Conservation (phyloP, 108 stramenopile species). For the Pseudonitzschia multiseries region DNA sequence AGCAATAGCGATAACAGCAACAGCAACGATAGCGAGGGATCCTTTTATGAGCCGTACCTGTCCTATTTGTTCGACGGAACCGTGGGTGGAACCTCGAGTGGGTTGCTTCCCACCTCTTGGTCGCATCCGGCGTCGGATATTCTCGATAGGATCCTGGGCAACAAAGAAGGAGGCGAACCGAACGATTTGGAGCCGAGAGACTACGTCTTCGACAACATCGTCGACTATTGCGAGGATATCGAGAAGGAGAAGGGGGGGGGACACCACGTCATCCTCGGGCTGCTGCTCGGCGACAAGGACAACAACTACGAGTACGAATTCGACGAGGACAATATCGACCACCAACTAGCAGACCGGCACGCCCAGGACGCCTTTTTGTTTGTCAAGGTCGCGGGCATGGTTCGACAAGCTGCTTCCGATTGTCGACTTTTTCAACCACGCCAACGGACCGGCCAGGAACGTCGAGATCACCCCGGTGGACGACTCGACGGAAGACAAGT, state of each 20-base stretch:
- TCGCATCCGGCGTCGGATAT: background rate
- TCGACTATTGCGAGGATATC: background rate
- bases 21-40: background rate
- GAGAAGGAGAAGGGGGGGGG: too few species aligned
- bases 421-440: slow-evolving; percentile 62
- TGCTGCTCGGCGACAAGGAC: background rate
- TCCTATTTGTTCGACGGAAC: slow-evolving; percentile 48
- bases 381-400: slow-evolving; percentile 51
- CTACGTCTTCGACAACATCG: background rate
- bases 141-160: background rate
- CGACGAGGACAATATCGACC: background rate
- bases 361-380: slow-evolving; percentile 49
- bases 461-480: slow-evolving; percentile 12
- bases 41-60: slow-evolving; percentile 55
- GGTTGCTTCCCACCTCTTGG: slow-evolving; percentile 54
- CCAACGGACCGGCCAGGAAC: slow-evolving; percentile 41
- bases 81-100: slow-evolving; percentile 20
- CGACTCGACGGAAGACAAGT: background rate
- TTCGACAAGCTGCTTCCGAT: slow-evolving; percentile 59
- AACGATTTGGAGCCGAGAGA: background rate
- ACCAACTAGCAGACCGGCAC: background rate
- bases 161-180: background rate
- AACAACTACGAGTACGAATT: background rate
- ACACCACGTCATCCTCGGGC: too few species aligned
- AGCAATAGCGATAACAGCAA: background rate